Evolutionary conservation across 2,329 filamentous ascomycete species (phyloP), one percentile per base, ranked within the genome.

Genomic region (Sclerotinia trifoliorum): DNA sequence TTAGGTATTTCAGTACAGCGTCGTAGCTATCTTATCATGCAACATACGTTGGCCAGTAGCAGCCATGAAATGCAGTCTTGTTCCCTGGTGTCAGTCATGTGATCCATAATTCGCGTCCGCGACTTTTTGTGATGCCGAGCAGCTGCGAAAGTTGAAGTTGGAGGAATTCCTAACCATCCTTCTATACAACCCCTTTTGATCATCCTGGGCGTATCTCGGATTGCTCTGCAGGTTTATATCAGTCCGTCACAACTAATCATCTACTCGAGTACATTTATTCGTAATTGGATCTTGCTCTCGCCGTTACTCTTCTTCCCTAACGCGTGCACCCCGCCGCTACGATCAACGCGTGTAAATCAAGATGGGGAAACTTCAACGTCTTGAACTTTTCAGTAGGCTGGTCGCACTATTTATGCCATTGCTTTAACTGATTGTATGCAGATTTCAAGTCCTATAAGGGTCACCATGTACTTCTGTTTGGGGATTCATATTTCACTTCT

Each of bases 371-470:
- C 90, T 99, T 77, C 92, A 97, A 77, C 90, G 93, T 71, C 88
- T 99, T 65, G 94, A 98, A 84, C 85, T 99, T 71, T 96, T 91
- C 83, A 97, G 93, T 95, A 84, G 73, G 89, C 83, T 58, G 58
- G 55, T 71, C 56, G 69, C 66, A 52, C 63, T 39, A 24, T 32
- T 26, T 48, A 44, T 65, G 11, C 46, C 4, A 19, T 52, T 29
- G 24, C n/a, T 29, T 52, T 29, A 26, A 64, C 74, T 77, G 13
- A 77, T 11, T 15, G 29, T 19, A 19, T 54, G 4, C 69, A 95
- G 92, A 99, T 83, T 99, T 99, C 88, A 99, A 99, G 83, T 98
- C 95, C 75, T 99, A 99, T 84, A 97, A 97, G 80, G 95, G 94
- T 69, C 94, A 97, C 76, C 95, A 99, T 82, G 90, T 88, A 70